Evolutionary conservation across 1,139 yeast species (phyloP).

Genomic region (Lodderomyces jiufengensis): DNA sequence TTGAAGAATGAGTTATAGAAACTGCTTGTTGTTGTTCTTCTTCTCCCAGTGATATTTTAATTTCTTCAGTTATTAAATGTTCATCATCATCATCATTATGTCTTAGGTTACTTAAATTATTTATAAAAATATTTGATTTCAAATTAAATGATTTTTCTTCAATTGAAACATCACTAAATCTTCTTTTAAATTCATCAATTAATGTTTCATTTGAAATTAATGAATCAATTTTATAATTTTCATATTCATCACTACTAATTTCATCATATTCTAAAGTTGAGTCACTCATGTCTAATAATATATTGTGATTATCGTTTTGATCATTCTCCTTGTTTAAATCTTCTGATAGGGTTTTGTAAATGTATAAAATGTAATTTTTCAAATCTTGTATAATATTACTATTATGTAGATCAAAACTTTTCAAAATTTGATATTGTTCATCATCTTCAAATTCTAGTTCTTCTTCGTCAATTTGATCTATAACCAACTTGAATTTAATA

Average conservation of each 20-base stretch:
- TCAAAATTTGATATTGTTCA: too few relatives aligned
- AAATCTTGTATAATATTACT: too few relatives aligned
- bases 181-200: constrained; percentile 10
- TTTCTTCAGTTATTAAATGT: background rate
- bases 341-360: too few relatives aligned
- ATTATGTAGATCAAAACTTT: too few relatives aligned
- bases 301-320: background rate
- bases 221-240: constrained; percentile 9
- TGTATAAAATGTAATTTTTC: too few relatives aligned
- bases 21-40: constrained; percentile 1
- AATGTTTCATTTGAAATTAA: constrained; percentile 13
- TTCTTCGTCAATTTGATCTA: background rate
- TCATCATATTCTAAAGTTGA: constrained; percentile 14
- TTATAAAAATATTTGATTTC: constrained; percentile 9
- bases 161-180: constrained; percentile 9
- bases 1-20: background rate
- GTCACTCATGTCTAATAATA: constrained; percentile 11
- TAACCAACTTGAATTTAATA: background rate
- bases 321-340: background rate
- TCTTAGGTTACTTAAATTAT: constrained; percentile 29
- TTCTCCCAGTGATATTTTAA: background rate
- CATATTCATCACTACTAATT: constrained; percentile 4
- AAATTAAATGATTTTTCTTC: constrained; percentile 8
- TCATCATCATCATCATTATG: constrained; percentile 26
- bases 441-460: constrained; percentile 2